These are phyloP conservation scores for Mucor lusitanicus DNA, from an alignment of 371 early-diverging fungal genomes.

Conservation along the genomic window DNA sequence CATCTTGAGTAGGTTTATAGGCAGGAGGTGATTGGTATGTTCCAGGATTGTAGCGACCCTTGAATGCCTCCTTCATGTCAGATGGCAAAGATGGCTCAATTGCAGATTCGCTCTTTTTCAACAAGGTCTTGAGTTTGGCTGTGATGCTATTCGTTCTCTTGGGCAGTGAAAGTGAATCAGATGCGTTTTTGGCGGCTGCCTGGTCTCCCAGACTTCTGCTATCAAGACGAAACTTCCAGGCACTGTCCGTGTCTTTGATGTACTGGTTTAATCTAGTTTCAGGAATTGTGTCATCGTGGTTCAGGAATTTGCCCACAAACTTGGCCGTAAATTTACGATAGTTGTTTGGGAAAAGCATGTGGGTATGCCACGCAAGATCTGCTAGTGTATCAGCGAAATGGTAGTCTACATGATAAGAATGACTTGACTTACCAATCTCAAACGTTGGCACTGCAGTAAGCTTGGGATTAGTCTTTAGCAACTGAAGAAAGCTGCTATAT, in stretches of 20 bases:
- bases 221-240: not conserved
- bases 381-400: not conserved
- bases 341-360: conserved; percentile 11
- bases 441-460: conserved; percentile 2
- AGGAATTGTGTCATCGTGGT: conserved; percentile 13
- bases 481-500: not conserved
- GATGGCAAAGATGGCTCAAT: not conserved
- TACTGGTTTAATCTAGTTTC: not conserved
- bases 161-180: not conserved
- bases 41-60: not conserved
- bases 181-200: not conserved
- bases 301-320: not conserved
- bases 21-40: not conserved
- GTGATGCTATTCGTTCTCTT: not conserved
- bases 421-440: not conserved
- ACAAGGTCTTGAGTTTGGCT: not conserved
- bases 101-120: not conserved
- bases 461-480: not conserved
- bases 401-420: not conserved
- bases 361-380: conserved; percentile 21
- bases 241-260: not conserved
- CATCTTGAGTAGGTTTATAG: not conserved
- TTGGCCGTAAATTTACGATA: conserved; percentile 2
- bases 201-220: not conserved
- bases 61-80: not conserved